Percentiles rank a stretch among this genome's conserved stretches.
phyloP scores from a whole-genome alignment of 495 filamentous ascomycete species.

The Penicillium canariense region DNA sequence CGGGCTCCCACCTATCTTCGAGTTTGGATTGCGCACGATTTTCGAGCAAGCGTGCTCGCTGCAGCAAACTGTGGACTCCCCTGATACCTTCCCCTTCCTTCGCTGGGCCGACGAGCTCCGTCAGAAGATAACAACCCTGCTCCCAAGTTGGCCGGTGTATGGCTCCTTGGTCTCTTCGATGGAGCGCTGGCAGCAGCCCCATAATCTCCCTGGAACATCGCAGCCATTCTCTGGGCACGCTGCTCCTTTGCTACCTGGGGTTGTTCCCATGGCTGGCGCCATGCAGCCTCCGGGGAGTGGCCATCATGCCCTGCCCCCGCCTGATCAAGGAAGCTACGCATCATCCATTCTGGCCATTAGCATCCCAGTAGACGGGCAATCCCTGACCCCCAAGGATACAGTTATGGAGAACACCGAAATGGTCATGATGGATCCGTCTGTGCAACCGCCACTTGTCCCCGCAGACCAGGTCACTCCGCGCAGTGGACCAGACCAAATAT shows the following conservation, averaged over 20 bases:
- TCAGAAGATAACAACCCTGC: conserved; percentile 30
- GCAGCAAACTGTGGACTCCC: conserved; percentile 31
- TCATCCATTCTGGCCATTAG: conserved; percentile 39
- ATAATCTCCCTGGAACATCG: conserved; percentile 14
- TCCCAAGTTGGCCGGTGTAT: conserved; percentile 40
- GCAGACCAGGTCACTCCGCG: conserved; percentile 26
- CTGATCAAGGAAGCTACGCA: conserved; percentile 20
- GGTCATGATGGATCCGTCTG: conserved; percentile 24
- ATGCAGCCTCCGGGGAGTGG: conserved; percentile 6
- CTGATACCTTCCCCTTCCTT: conserved; percentile 37
- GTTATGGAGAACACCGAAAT: conserved; percentile 34
- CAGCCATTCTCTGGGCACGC: conserved; percentile 8
- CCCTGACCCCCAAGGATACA: conserved; percentile 39
- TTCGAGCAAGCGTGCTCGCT: conserved; percentile 37
- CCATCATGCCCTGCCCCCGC: background rate
- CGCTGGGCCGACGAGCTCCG: conserved; percentile 41
- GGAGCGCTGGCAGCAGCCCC: conserved; percentile 33
- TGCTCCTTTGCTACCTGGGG: conserved; percentile 5
- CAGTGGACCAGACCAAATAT: conserved; percentile 30
- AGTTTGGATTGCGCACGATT: conserved; percentile 41
- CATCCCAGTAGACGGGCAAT: conserved; percentile 38
- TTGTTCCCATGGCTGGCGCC: background rate
- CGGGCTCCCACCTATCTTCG: conserved; percentile 48
- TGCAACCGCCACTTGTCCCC: conserved; percentile 18
- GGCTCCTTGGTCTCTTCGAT: conserved; percentile 32